phyloP scores from a whole-genome alignment of 768 basidiomycete species.

The Pluteus cervinus region DNA sequence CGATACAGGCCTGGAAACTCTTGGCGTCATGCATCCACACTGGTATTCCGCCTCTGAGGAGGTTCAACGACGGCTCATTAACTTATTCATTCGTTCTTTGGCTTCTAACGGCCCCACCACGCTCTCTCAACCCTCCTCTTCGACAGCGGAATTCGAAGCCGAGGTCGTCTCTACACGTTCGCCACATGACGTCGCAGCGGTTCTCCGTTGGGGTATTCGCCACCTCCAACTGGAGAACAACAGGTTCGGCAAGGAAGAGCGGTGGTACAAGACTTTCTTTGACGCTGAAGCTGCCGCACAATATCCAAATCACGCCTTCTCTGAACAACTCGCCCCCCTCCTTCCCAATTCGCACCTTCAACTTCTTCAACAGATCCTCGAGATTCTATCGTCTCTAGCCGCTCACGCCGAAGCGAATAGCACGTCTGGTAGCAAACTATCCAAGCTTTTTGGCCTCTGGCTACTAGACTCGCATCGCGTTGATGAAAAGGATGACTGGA shows the following conservation, averaged over 20 bases:
- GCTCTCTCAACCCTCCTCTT: slow-evolving; percentile 45
- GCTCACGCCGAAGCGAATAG: slow-evolving; percentile 68
- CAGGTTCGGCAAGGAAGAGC: slow-evolving; percentile 54
- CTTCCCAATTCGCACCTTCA: slow-evolving; percentile 54
- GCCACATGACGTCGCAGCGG: slow-evolving; percentile 73
- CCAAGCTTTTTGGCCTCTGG: slow-evolving; percentile 72
- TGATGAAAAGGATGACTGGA: slow-evolving; percentile 52
- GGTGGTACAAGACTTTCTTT: slow-evolving; percentile 66
- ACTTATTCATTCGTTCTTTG: slow-evolving; percentile 65
- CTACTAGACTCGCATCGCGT: slow-evolving; percentile 45
- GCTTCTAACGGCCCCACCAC: slow-evolving; percentile 36
- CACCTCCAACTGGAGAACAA: slow-evolving; percentile 60
- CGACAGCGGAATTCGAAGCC: slow-evolving; percentile 48
- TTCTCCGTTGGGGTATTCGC: slow-evolving; percentile 76
- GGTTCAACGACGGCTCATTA: slow-evolving; percentile 62
- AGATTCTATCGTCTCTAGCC: slow-evolving; percentile 63
- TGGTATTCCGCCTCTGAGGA: slow-evolving; percentile 74
- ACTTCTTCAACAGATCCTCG: slow-evolving; percentile 50
- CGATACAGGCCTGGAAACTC: slow-evolving; percentile 64
- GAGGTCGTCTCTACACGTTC: slow-evolving; percentile 62
- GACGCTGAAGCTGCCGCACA: slow-evolving; percentile 49
- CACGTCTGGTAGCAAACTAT: slow-evolving; percentile 72
- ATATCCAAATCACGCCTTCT: slow-evolving; percentile 63
- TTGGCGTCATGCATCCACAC: slow-evolving; percentile 82
- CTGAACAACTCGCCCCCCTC: slow-evolving; percentile 51